These are phyloP conservation scores for Apiotrichum gamsii DNA, from an alignment of 1,284 basidiomycete species.

Conservation along the genomic window DNA sequence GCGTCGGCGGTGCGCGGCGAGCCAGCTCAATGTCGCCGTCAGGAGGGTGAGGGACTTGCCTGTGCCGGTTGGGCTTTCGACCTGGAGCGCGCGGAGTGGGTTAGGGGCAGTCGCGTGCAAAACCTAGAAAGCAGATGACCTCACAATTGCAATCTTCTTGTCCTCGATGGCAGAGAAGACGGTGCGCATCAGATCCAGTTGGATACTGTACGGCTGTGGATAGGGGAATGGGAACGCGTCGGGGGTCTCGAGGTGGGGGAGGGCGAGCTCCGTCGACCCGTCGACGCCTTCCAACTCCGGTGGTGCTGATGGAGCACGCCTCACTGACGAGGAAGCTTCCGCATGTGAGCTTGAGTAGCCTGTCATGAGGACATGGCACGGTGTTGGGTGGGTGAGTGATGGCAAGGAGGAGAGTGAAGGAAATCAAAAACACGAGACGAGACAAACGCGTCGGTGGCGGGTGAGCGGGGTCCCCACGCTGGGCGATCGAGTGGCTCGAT, in stretches of 20 bases:
- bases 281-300: no score
- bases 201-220: slow-evolving; percentile 75
- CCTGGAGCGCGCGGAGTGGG: slow-evolving; percentile 24
- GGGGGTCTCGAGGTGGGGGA: slow-evolving; percentile 53
- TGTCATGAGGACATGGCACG: no score
- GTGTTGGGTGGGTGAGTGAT: no score
- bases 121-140: neutral
- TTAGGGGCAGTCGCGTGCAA: neutral
- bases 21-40: slow-evolving; percentile 73
- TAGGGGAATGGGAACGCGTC: slow-evolving; percentile 71
- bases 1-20: slow-evolving; percentile 49
- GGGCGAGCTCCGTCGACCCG: no score
- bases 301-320: no score
- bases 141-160: slow-evolving; percentile 61
- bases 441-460: no score
- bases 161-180: slow-evolving; percentile 74
- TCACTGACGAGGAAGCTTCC: no score
- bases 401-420: no score
- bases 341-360: no score
- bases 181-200: slow-evolving; percentile 80
- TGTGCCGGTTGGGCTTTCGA: slow-evolving; percentile 83
- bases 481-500: no score
- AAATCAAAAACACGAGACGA: no score
- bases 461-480: no score
- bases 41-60: slow-evolving; percentile 82